A percentile compares a stretch with the other conserved stretches of the same genome.
Evolutionary conservation across 2,329 filamentous ascomycete species (phyloP).

Genomic region (Cadophora sp.): DNA sequence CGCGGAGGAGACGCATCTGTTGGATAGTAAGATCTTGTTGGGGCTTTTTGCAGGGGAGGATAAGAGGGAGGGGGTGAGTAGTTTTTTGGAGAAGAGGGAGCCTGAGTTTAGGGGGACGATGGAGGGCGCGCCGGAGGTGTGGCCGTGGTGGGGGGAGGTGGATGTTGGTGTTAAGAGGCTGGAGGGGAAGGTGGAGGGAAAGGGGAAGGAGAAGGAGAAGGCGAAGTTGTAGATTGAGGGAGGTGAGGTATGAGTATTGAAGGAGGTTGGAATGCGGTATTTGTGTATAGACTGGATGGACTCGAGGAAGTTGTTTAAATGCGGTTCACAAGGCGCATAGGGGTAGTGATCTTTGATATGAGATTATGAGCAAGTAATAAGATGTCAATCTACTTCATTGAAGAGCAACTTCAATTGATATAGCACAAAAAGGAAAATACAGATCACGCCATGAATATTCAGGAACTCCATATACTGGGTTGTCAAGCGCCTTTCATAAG

Average conservation of each 20-base stretch:
- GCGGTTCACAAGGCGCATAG: neutral
- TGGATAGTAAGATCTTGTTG: conserved; percentile 70
- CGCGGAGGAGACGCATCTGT: conserved; percentile 72
- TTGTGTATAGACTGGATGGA: neutral
- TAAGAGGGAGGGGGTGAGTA: conserved; percentile 64
- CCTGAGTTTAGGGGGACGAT: conserved; percentile 63
- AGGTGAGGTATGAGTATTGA: neutral
- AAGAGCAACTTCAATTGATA: too few relatives aligned
- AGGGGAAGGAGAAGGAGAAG: neutral
- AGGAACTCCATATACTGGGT: too few relatives aligned
- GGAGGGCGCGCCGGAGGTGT: conserved; percentile 58
- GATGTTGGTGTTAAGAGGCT: conserved; percentile 46
- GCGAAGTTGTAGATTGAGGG: conserved; percentile 29
- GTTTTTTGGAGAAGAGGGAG: conserved; percentile 66
- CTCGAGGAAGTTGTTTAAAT: neutral
- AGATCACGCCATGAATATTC: too few relatives aligned
- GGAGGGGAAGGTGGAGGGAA: neutral
- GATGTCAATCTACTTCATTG: too few relatives aligned
- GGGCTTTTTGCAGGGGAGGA: conserved; percentile 63
- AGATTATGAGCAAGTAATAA: neutral
- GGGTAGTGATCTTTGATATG: neutral
- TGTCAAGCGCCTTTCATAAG: too few relatives aligned
- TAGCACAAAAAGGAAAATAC: too few relatives aligned
- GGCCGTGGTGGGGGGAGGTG: conserved; percentile 66
- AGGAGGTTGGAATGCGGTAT: neutral